phyloP scores from a whole-genome alignment of 1,284 basidiomycete species.

The Apiotrichum mycotoxinovorans region DNA sequence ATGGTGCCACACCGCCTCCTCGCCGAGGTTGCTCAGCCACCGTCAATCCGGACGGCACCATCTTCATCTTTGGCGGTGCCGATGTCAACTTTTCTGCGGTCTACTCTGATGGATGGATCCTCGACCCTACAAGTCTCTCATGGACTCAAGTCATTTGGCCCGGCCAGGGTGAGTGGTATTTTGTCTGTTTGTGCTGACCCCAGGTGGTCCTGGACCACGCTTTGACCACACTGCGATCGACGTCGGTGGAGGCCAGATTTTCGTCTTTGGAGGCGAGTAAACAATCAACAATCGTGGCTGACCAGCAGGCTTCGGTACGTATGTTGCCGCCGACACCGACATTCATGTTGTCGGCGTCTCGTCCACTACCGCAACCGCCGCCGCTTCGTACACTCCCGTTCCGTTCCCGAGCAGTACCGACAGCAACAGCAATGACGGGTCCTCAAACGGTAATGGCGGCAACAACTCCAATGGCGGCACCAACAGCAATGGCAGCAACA shows the following conservation, averaged over 20 bases:
- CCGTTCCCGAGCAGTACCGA: neutral
- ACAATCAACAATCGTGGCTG: neutral
- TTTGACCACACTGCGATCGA: conserved; percentile 69
- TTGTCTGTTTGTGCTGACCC: neutral
- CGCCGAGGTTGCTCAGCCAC: conserved; percentile 66
- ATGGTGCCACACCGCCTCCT: conserved; percentile 55
- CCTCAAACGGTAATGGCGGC: neutral
- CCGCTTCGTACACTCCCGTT: neutral
- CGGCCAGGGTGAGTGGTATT: neutral
- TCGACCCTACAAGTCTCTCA: conserved; percentile 59
- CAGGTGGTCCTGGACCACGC: conserved; percentile 56
- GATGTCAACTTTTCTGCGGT: conserved; percentile 58
- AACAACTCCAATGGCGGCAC: no score
- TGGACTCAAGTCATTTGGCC: conserved; percentile 29
- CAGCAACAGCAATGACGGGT: neutral
- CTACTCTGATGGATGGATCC: conserved; percentile 68
- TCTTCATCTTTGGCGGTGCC: conserved; percentile 75
- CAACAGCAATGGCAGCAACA: neutral
- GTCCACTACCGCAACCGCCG: neutral
- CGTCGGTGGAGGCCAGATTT: conserved; percentile 57
- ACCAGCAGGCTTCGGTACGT: conserved; percentile 1
- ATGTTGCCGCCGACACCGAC: neutral
- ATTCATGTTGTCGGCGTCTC: neutral
- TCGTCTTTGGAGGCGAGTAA: conserved; percentile 70
- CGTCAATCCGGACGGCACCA: conserved; percentile 54